Evolutionary conservation across 805 yeast species (phyloP), one percentile per base, ranked within the genome.

Genomic region (Soucietia sequanensis): DNA sequence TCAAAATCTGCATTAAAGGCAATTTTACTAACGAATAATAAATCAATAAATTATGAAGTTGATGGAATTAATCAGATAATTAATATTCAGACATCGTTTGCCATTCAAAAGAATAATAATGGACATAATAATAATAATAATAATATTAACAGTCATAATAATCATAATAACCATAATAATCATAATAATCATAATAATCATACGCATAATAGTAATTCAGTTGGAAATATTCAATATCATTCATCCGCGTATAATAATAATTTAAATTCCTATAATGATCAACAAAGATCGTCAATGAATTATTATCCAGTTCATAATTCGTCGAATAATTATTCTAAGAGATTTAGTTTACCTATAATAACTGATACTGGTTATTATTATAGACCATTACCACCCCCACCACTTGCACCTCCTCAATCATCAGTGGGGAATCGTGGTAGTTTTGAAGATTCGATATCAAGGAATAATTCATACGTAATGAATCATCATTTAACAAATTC

Each of bases 1-100:
- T 73, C 76, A 30, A 68, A 67, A 8, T 75, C 76, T 62, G 89
- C 95, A 2, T 66, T 79, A 28, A 55, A 58, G 15, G 88, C 91
- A 25, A 80, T 84, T 24, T 60, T 70, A 14, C 58, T 66, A 36
- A 70, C 82, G 24, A 75, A 78, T 50, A 77, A 76, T 22, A 56
- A 58, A 29, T 44, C 56, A 5, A 54, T 72, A 25, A 41, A 38
- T 28, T n/a, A n/a, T n/a, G n/a, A n/a, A n/a, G n/a, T n/a, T n/a
- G n/a, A n/a, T n/a, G n/a, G n/a, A n/a, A n/a, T n/a, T n/a, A n/a
- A n/a, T n/a, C n/a, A n/a, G n/a, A 31, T 34, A 11, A 55, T 66
- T 30, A 28, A 24, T 23, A 58, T 66, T 18, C 62, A 61, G 41
- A 54, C 71, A 0, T 64, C 69, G 22, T 65, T 66, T 52, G 72